Evolutionary conservation across 2,329 filamentous ascomycete genomes (phyloP).

Genomic region (Hyphodiscus sp.): DNA sequence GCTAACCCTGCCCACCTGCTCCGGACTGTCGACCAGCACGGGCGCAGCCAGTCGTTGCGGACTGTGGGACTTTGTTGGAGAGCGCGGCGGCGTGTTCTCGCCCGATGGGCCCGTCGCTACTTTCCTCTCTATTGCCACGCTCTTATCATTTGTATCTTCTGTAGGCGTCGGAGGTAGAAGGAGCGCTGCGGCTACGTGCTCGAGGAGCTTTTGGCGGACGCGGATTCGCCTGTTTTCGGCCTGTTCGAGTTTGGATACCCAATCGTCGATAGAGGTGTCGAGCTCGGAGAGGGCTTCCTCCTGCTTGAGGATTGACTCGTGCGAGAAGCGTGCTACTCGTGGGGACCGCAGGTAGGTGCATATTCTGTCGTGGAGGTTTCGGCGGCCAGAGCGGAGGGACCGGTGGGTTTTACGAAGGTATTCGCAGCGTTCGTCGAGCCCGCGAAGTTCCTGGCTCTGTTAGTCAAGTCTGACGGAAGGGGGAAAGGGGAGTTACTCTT

Average conservation of each 20-base stretch:
- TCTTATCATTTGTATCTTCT: background rate
- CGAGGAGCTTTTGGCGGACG: constrained; percentile 72
- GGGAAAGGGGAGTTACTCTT: constrained; percentile 38
- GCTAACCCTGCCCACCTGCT: constrained; percentile 31
- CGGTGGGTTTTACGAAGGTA: constrained; percentile 73
- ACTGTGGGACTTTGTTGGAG: constrained; percentile 38
- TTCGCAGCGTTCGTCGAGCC: constrained; percentile 70
- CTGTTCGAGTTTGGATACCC: constrained; percentile 72
- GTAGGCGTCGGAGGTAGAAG: constrained; percentile 31
- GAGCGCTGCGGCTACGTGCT: constrained; percentile 70
- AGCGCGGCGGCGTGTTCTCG: constrained; percentile 21
- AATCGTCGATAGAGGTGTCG: constrained; percentile 73
- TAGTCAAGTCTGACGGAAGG: background rate
- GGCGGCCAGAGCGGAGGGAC: constrained; percentile 66
- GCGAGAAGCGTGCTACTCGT: constrained; percentile 63
- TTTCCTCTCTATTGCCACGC: background rate
- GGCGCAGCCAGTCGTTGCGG: constrained; percentile 20
- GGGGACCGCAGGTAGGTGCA: constrained; percentile 70
- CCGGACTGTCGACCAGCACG: constrained; percentile 20
- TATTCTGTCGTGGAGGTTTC: constrained; percentile 70
- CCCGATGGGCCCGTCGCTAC: background rate
- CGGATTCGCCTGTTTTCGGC: constrained; percentile 71
- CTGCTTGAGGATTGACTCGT: constrained; percentile 70
- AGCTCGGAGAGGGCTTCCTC: constrained; percentile 74
- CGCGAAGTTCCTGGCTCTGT: constrained; percentile 56